Conservation (phyloP, 768 basidiomycete species). For the Russula olivacea region DNA sequence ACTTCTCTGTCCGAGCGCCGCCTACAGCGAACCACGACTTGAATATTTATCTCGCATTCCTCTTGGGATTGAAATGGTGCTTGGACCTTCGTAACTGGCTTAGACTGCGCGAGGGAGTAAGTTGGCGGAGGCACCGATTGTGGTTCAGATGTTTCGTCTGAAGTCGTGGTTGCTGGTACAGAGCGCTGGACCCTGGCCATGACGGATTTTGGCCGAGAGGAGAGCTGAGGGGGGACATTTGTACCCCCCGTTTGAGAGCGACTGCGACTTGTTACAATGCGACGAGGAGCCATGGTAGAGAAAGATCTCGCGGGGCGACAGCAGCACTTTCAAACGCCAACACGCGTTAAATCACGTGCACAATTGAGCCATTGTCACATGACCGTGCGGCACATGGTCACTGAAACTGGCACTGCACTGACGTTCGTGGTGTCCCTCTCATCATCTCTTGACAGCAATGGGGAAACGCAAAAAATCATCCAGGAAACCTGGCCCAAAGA, state of each 20-base stretch:
- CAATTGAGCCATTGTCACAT: slow-evolving; percentile 1
- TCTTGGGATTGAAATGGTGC: slow-evolving; percentile 23
- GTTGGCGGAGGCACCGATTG: slow-evolving; percentile 5
- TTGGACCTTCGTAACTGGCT: slow-evolving; percentile 26
- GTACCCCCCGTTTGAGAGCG: slow-evolving; percentile 32
- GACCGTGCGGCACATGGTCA: not conserved
- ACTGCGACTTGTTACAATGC: slow-evolving; percentile 47
- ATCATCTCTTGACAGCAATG: slow-evolving; percentile 40
- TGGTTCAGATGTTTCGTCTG: slow-evolving; percentile 25
- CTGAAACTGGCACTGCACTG: too few relatives aligned
- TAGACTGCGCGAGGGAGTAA: slow-evolving; percentile 6
- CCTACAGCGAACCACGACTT: slow-evolving; percentile 88
- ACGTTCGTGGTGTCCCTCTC: not conserved
- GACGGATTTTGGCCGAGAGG: slow-evolving; percentile 43
- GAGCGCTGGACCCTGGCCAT: slow-evolving; percentile 40
- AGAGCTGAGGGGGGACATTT: slow-evolving; percentile 35
- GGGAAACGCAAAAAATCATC: slow-evolving; percentile 90
- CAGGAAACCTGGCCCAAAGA: slow-evolving; percentile 65
- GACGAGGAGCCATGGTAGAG: slow-evolving; percentile 55
- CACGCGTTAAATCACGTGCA: slow-evolving; percentile 28
- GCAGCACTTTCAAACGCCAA: slow-evolving; percentile 12
- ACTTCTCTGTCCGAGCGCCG: slow-evolving; percentile 82
- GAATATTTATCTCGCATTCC: slow-evolving; percentile 78
- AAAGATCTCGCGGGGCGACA: not conserved
- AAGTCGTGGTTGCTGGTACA: slow-evolving; percentile 26